phyloP scores from a whole-genome alignment of 441 rosid genomes.

The Geranium incanum region DNA sequence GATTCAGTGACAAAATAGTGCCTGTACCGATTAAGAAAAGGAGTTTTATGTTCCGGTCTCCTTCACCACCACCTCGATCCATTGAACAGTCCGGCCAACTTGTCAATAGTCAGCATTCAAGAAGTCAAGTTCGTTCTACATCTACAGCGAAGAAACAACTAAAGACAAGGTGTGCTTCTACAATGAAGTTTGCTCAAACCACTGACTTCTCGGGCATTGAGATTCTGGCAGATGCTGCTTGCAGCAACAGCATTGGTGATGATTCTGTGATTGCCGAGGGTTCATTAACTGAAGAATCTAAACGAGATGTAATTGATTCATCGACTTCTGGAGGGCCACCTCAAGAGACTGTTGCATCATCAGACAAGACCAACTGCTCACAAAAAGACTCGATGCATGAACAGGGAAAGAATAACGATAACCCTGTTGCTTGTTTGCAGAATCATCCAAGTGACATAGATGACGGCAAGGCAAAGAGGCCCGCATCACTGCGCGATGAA shows the following conservation, averaged over 20 bases:
- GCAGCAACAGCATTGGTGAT: constrained; percentile 26
- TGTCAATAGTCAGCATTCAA: constrained; percentile 13
- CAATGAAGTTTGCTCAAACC: constrained; percentile 17
- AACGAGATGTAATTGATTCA: constrained; percentile 17
- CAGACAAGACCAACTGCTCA: constrained; percentile 9
- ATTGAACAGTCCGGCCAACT: constrained; percentile 23
- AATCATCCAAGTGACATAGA: constrained; percentile 20
- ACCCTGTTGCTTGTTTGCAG: constrained; percentile 13
- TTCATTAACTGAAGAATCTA: constrained; percentile 20
- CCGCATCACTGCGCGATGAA: constrained; percentile 21
- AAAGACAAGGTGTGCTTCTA: constrained; percentile 16
- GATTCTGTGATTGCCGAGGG: constrained; percentile 17
- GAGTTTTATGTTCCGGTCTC: constrained; percentile 27
- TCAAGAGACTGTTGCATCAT: constrained; percentile 19
- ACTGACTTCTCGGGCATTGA: constrained; percentile 46
- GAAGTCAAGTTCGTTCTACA: constrained; percentile 17
- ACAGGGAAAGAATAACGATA: constrained; percentile 18
- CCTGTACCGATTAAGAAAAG: constrained; percentile 51
- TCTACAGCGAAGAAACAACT: constrained; percentile 11
- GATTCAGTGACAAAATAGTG: constrained; percentile 36
- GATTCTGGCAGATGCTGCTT: constrained; percentile 52
- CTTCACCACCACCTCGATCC: constrained; percentile 25
- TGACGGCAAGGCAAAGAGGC: constrained; percentile 11
- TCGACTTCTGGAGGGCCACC: constrained; percentile 15
- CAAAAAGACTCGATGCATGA: constrained; percentile 19